These are phyloP conservation scores for Venturia effusa DNA, from an alignment of 2,329 filamentous ascomycete species.

Conservation along the genomic window DNA sequence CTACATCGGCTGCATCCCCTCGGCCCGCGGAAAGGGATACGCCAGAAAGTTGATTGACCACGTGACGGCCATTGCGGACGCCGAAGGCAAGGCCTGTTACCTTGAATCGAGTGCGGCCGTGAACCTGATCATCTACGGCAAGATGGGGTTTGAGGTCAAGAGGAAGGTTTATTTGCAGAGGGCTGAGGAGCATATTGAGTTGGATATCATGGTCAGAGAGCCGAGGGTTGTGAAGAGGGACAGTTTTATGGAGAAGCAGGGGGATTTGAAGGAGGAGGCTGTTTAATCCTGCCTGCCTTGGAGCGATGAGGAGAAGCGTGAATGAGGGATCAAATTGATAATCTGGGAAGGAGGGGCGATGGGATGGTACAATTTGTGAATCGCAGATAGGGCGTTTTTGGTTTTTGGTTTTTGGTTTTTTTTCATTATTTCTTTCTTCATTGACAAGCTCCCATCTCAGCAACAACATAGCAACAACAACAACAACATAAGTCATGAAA, in stretches of 20 bases:
- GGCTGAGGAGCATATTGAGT: slow-evolving; percentile 46
- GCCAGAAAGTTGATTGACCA: slow-evolving; percentile 60
- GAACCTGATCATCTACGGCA: slow-evolving; percentile 63
- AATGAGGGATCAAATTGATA: slow-evolving; percentile 6
- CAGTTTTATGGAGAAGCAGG: slow-evolving; percentile 10
- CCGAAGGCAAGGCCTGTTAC: slow-evolving; percentile 58
- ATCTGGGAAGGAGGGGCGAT: neutral
- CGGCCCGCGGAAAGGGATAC: slow-evolving; percentile 61
- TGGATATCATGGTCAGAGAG: slow-evolving; percentile 78
- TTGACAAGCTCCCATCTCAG: neutral
- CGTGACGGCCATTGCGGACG: slow-evolving; percentile 56
- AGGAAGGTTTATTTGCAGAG: slow-evolving; percentile 53
- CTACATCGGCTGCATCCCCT: slow-evolving; percentile 67
- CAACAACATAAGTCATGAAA: too few species aligned
- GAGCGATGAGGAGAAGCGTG: neutral
- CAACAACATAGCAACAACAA: neutral
- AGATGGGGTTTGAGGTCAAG: slow-evolving; percentile 58
- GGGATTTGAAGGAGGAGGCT: slow-evolving; percentile 2
- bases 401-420: neutral
- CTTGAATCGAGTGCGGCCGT: slow-evolving; percentile 62
- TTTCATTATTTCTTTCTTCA: neutral
- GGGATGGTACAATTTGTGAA: neutral
- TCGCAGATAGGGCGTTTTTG: neutral
- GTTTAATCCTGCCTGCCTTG: neutral
- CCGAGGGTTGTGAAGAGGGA: slow-evolving; percentile 28